Evolutionary conservation across 2,329 filamentous ascomycete species (phyloP).

Genomic region (Bipolaris cookei): DNA sequence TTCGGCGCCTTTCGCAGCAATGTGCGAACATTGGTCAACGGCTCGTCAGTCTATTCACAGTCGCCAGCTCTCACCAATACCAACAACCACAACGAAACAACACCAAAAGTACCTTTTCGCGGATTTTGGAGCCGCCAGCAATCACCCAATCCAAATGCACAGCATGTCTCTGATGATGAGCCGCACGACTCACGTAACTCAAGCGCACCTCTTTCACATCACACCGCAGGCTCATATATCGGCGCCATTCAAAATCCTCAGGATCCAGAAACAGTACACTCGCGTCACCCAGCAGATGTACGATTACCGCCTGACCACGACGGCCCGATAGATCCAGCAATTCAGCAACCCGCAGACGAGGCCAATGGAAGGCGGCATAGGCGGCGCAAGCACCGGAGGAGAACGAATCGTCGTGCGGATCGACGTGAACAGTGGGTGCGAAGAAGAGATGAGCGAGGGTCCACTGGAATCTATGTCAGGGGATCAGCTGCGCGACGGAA

Average conservation of each 20-base stretch:
- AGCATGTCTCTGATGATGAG: conserved; percentile 25
- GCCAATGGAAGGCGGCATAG: conserved; percentile 49
- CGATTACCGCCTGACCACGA: conserved; percentile 36
- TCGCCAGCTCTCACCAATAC: conserved; percentile 37
- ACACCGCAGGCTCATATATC: conserved; percentile 47
- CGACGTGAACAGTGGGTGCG: conserved; percentile 39
- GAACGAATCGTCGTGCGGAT: conserved; percentile 33
- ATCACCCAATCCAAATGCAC: conserved; percentile 30
- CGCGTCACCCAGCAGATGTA: conserved; percentile 44
- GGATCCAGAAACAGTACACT: conserved; percentile 32
- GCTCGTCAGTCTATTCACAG: conserved; percentile 48
- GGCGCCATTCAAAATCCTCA: conserved; percentile 35
- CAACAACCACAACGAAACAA: conserved; percentile 28
- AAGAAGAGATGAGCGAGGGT: conserved; percentile 23
- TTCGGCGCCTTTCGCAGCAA: conserved; percentile 30
- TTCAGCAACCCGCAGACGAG: conserved; percentile 56
- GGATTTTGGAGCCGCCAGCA: conserved; percentile 42
- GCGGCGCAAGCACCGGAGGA: conserved; percentile 43
- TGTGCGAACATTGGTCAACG: conserved; percentile 42
- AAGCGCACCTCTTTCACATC: conserved; percentile 40
- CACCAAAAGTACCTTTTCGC: conserved; percentile 44
- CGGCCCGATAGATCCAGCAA: conserved; percentile 57
- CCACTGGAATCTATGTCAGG: conserved; percentile 26
- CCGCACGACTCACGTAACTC: conserved; percentile 38
- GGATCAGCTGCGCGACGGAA: conserved; percentile 43